Evolutionary conservation across 1,284 basidiomycete genomes (phyloP), one percentile per base, ranked within the genome.

Genomic region (Ceratobasidium theobromae): DNA sequence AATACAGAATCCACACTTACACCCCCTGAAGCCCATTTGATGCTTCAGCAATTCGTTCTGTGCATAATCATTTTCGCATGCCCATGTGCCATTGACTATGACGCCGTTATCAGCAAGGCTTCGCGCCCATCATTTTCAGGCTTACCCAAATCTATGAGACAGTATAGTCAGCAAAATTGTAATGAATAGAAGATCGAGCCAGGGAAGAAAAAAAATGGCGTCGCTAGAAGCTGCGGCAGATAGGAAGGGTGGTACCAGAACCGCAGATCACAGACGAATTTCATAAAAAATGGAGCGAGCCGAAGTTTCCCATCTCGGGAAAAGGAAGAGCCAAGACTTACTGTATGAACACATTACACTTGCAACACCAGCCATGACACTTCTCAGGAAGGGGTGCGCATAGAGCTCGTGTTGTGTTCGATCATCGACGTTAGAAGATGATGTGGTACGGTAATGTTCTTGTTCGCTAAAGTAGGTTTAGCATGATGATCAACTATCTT

Each of bases 271-370:
- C n/a, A n/a, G n/a, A n/a, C n/a, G n/a, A n/a, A n/a, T 38, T 38
- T 8, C 16, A 38, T 16, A 38, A 38, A 38, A 8, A 38, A 8
- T 8, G 9, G 35, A 8, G 9, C 35, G 16, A 38, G 8, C 9
- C 8, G 9, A 38, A 8, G 9, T 8, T 38, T 38, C 16, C 35
- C 35, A 8, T 16, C 8, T 38, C 9, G 35, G 16, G 35, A 38
- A 38, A 38, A 38, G 8, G 16, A 38, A 38, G 35, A 38, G 35
- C 35, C 8, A 21, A 38, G 3, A 67, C 67, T 38, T 25, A 68
- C 73, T 84, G 76, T 87, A 86, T 21, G 82, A 86, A 77, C 88
- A 93, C 91, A 93, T 94, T 66, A 93, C 81, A 49, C 84, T 83
- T 0, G 86, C 82, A 2, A 89, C 86, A 33, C 89, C 90, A 0